A percentile compares a stretch with the other conserved stretches of the same genome.
These are phyloP conservation scores for Didymella arachidicola DNA, from an alignment of 2,329 filamentous ascomycete genomes.

Conservation along the genomic window DNA sequence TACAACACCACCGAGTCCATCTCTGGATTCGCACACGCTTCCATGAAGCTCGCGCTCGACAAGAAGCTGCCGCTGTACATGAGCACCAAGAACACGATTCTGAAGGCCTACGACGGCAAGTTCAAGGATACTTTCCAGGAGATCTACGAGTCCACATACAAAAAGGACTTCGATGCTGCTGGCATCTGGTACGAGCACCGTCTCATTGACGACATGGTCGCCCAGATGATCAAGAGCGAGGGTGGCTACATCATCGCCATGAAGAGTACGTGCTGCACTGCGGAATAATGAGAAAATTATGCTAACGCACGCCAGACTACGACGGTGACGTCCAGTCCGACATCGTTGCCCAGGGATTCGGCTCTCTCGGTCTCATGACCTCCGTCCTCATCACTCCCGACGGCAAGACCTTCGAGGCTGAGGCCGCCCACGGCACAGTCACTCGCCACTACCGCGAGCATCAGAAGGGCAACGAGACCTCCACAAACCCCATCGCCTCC, in stretches of 20 bases:
- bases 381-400: slow-evolving; percentile 96
- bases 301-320: slow-evolving; percentile 72
- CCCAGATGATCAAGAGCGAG: slow-evolving; percentile 99
- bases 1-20: slow-evolving; percentile 99
- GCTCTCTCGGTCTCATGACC: slow-evolving; percentile 97
- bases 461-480: slow-evolving; percentile 97
- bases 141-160: slow-evolving; percentile 88
- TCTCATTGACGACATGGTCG: slow-evolving; percentile 99
- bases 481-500: slow-evolving; percentile 97
- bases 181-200: slow-evolving; percentile 99
- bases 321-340: slow-evolving; percentile 99
- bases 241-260: slow-evolving; percentile 97
- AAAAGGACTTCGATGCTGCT: slow-evolving; percentile 86
- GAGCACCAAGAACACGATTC: slow-evolving; percentile 99
- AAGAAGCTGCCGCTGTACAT: slow-evolving; percentile 96
- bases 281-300: slow-evolving; percentile 4
- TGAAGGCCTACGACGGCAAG: slow-evolving; percentile 97
- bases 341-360: slow-evolving; percentile 97
- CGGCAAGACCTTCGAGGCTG: slow-evolving; percentile 95
- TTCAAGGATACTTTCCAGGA: slow-evolving; percentile 99
- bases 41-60: slow-evolving; percentile 91
- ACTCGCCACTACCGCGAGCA: slow-evolving; percentile 98
- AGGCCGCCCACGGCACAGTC: slow-evolving; percentile 97
- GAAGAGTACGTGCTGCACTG: slow-evolving; percentile 72
- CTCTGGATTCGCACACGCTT: slow-evolving; percentile 90